Percentiles rank a stretch among this genome's conserved stretches.
phyloP scores from a whole-genome alignment of 2,329 filamentous ascomycete genomes.

The Monosporascus sp. region DNA sequence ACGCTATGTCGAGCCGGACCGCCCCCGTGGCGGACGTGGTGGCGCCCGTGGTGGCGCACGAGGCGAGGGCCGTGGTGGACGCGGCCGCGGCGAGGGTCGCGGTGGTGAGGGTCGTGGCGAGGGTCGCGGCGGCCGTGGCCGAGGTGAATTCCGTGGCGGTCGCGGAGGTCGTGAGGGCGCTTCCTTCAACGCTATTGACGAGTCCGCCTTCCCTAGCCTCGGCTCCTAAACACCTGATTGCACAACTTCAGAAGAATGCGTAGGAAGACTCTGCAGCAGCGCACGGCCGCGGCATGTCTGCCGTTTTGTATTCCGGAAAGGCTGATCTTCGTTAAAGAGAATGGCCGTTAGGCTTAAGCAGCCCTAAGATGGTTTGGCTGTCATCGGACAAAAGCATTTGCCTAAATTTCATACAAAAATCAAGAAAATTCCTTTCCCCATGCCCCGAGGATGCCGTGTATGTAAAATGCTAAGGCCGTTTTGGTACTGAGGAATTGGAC shows the following conservation, averaged over 20 bases:
- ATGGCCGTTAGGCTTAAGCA: constrained; percentile 3
- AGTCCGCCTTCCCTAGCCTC: constrained; percentile 58
- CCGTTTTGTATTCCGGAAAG: constrained; percentile 10
- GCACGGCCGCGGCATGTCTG: constrained; percentile 10
- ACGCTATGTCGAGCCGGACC: constrained; percentile 69
- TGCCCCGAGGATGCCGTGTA: constrained; percentile 12
- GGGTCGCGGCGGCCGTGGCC: constrained; percentile 39
- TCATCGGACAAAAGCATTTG: constrained; percentile 13
- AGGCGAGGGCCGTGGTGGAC: constrained; percentile 40
- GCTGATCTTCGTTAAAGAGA: constrained; percentile 11
- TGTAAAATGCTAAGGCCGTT: constrained; percentile 19
- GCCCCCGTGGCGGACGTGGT: constrained; percentile 50
- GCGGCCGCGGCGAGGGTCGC: constrained; percentile 42
- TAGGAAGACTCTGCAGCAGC: constrained; percentile 8
- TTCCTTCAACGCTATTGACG: constrained; percentile 53
- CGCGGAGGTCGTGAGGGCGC: constrained; percentile 45
- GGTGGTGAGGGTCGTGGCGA: constrained; percentile 47
- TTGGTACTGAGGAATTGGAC: constrained; percentile 15
- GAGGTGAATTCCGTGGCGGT: constrained; percentile 38
- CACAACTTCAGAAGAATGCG: constrained; percentile 2
- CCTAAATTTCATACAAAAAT: constrained; percentile 19
- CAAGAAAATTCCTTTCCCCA: constrained; percentile 25
- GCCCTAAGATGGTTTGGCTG: constrained; percentile 17
- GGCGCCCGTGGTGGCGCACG: constrained; percentile 49
- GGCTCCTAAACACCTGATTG: constrained; percentile 38